A percentile compares a stretch with the other conserved stretches of the same genome.
phyloP scores from a whole-genome alignment of 208 protist genomes.

The Crithidia acanthocephali region DNA sequence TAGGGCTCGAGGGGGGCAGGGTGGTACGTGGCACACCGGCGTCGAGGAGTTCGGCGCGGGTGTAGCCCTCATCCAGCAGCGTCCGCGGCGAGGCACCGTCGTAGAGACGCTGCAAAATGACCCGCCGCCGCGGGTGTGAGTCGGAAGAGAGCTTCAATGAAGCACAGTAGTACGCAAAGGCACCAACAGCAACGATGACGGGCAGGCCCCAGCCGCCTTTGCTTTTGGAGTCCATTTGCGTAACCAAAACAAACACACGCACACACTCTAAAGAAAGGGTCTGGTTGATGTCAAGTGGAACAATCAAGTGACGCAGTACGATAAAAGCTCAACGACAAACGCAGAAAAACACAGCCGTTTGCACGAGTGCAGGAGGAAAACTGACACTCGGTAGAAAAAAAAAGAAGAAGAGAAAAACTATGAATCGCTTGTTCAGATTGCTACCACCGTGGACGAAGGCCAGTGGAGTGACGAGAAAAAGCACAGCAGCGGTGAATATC shows the following conservation, averaged over 20 bases:
- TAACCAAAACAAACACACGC: no score
- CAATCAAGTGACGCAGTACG: no score
- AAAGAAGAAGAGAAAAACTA: slow-evolving; percentile 11
- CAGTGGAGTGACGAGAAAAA: not conserved
- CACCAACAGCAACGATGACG: slow-evolving; percentile 22
- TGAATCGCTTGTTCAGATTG: no score
- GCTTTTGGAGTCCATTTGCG: slow-evolving; percentile 17
- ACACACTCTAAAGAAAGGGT: no score
- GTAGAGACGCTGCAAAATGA: not conserved
- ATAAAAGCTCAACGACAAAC: no score
- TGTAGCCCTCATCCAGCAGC: slow-evolving; percentile 31
- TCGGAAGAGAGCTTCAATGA: not conserved
- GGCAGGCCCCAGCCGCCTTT: slow-evolving; percentile 25
- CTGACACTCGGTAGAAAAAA: no score
- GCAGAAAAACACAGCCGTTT: no score
- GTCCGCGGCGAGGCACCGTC: slow-evolving; percentile 17
- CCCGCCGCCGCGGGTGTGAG: slow-evolving; percentile 5
- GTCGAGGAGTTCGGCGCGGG: slow-evolving; percentile 18
- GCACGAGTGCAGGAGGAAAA: no score
- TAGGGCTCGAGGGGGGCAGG: not conserved
- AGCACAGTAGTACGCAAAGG: slow-evolving; percentile 17
- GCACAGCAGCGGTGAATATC: no score
- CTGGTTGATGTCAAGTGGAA: no score
- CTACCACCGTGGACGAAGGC: no score
- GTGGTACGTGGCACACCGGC: slow-evolving; percentile 20